These are phyloP conservation scores for Pseudoscleropodium purum DNA, from an alignment of 225 moss, liverwort and hornwort genomes.

Conservation along the genomic window DNA sequence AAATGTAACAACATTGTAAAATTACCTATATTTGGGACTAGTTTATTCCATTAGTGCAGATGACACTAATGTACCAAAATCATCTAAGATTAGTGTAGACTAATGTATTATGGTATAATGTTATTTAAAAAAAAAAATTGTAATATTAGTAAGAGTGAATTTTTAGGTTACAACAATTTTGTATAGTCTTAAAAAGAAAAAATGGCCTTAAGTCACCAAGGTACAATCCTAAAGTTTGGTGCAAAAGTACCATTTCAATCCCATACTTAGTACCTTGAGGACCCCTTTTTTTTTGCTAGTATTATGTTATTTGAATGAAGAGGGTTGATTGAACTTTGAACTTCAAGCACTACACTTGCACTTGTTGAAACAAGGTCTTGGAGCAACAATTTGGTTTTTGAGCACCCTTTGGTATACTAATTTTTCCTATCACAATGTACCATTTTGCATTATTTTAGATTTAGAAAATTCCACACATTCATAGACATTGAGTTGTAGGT, in stretches of 20 bases:
- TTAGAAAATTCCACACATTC: neutral
- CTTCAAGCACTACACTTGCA: neutral
- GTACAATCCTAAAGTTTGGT: too few relatives aligned
- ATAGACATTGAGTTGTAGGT: neutral
- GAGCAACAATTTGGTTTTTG: fast-evolving
- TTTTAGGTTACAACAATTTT: neutral
- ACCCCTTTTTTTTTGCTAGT: neutral
- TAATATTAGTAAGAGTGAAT: too few relatives aligned
- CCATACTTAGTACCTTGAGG: fast-evolving
- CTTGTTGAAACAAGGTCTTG: neutral
- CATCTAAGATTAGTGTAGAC: neutral
- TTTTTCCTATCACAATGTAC: fast-evolving
- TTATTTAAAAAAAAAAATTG: neutral
- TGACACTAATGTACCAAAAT: too few relatives aligned
- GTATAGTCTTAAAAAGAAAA: neutral
- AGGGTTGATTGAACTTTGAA: neutral
- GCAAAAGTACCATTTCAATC: neutral
- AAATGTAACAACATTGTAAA: neutral
- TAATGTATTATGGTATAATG: too few relatives aligned
- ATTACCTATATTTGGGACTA: neutral
- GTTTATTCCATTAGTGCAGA: neutral
- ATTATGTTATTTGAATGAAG: neutral
- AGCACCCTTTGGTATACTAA: fast-evolving
- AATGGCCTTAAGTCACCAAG: too few relatives aligned
- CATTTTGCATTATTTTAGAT: neutral